These are phyloP conservation scores for Termitomyces heimii DNA, from an alignment of 768 basidiomycete genomes.

Conservation along the genomic window DNA sequence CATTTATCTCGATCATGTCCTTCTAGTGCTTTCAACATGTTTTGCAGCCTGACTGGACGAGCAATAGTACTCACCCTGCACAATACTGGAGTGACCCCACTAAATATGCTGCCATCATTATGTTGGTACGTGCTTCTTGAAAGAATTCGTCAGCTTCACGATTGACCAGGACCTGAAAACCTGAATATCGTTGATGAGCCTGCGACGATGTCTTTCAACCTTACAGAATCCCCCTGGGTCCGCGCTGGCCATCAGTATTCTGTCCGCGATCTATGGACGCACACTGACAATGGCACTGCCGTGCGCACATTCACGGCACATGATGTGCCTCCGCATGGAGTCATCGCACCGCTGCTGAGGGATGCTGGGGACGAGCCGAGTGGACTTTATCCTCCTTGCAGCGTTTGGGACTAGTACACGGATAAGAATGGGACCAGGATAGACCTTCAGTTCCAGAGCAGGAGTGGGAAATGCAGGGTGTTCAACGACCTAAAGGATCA, in stretches of 20 bases:
- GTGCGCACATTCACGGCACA: constrained; percentile 49
- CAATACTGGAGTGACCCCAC: constrained; percentile 62
- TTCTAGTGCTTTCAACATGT: not conserved
- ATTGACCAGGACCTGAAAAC: constrained; percentile 20
- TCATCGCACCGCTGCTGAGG: constrained; percentile 57
- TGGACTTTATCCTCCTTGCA: constrained; percentile 52
- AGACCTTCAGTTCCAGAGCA: not conserved
- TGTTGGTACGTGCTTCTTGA: constrained; percentile 40
- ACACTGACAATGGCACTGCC: constrained; percentile 64
- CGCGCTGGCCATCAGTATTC: constrained; percentile 55
- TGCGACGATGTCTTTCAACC: constrained; percentile 46
- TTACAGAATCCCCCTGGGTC: constrained; percentile 63
- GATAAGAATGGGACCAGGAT: constrained; percentile 45
- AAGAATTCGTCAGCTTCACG: not conserved
- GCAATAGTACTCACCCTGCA: constrained; percentile 44
- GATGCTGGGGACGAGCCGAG: constrained; percentile 66
- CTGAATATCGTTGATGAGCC: constrained; percentile 51
- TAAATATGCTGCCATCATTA: constrained; percentile 55
- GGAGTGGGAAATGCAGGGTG: not conserved
- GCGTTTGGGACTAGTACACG: constrained; percentile 51
- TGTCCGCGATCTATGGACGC: constrained; percentile 68
- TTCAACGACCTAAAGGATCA: not conserved
- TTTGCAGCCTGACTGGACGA: constrained; percentile 29
- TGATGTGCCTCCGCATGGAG: constrained; percentile 61
- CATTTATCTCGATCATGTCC: not conserved